Evolutionary conservation across 2,329 filamentous ascomycete species (phyloP).

Genomic region (Dactylellina sp.): DNA sequence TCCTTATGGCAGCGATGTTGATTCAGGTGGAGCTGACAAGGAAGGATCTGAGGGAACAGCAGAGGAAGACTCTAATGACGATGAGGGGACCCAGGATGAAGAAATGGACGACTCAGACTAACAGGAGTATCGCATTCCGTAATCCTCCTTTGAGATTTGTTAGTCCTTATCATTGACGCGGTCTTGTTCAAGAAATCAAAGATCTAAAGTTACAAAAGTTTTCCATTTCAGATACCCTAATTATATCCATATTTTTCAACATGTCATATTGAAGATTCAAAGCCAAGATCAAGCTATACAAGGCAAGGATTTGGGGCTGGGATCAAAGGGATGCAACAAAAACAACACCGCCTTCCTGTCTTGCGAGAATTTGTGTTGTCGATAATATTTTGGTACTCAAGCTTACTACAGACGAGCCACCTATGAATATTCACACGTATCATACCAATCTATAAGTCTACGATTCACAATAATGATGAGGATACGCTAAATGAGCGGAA

Average conservation of each 20-base stretch:
- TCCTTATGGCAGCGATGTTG: slow-evolving; percentile 31
- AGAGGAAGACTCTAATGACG: slow-evolving; percentile 18
- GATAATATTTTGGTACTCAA: too few species aligned
- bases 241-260: too few species aligned
- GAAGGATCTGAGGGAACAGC: slow-evolving; percentile 15
- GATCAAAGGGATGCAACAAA: slow-evolving; percentile 18
- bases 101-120: slow-evolving; percentile 21
- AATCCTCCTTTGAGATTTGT: too few species aligned
- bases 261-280: not conserved
- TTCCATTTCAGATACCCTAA: too few species aligned
- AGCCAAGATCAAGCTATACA: not conserved
- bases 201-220: too few species aligned
- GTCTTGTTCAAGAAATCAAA: too few species aligned
- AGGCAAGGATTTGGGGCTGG: not conserved
- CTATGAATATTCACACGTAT: too few species aligned
- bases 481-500: not conserved
- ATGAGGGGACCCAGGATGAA: slow-evolving; percentile 8
- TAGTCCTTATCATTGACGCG: too few species aligned
- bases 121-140: not conserved
- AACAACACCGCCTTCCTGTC: not conserved
- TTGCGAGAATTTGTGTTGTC: not conserved
- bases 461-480: not conserved
- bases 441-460: too few species aligned
- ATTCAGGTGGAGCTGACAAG: slow-evolving; percentile 4
- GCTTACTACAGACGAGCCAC: too few species aligned